Conservation (phyloP, 495 filamentous ascomycete genomes). For the Tetracladium setigerum region DNA sequence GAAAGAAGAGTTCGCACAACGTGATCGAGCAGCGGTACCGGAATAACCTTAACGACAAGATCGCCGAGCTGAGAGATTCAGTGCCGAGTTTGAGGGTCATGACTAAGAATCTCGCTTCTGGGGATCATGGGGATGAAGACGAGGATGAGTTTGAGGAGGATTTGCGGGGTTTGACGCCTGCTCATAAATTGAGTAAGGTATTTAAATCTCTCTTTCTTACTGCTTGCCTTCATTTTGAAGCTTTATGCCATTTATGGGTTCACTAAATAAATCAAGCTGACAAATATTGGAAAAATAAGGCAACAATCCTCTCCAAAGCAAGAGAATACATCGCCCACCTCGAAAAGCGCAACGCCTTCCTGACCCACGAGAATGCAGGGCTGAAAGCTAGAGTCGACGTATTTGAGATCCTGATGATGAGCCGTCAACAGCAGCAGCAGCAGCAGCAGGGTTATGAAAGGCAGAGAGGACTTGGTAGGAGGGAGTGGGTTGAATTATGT, state of each 20-base stretch:
- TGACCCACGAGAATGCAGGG: conserved; percentile 72
- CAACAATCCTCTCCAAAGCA: conserved; percentile 72
- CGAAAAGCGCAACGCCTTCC: conserved; percentile 75
- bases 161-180: conserved; percentile 65
- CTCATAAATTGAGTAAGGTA: conserved; percentile 92
- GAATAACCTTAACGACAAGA: conserved; percentile 95
- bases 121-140: too few species aligned
- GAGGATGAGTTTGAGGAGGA: too few species aligned
- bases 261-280: too few species aligned
- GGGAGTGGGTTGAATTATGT: too few species aligned
- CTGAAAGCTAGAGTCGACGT: conserved; percentile 61
- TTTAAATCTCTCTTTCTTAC: conserved; percentile 26
- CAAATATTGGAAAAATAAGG: conserved; percentile 9
- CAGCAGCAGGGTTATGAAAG: too few species aligned
- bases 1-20: conserved; percentile 96
- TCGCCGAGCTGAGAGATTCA: conserved; percentile 79
- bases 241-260: not conserved
- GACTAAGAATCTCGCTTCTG: conserved; percentile 49
- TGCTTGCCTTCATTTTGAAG: too few species aligned
- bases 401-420: conserved; percentile 60
- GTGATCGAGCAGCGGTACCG: conserved; percentile 97
- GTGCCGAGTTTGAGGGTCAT: conserved; percentile 78
- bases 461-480: too few species aligned
- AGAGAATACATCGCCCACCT: conserved; percentile 95
- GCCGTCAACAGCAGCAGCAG: conserved; percentile 1